These are phyloP conservation scores for Fusarium brachygibbosum DNA, from an alignment of 2,329 filamentous ascomycete species.

Conservation along the genomic window DNA sequence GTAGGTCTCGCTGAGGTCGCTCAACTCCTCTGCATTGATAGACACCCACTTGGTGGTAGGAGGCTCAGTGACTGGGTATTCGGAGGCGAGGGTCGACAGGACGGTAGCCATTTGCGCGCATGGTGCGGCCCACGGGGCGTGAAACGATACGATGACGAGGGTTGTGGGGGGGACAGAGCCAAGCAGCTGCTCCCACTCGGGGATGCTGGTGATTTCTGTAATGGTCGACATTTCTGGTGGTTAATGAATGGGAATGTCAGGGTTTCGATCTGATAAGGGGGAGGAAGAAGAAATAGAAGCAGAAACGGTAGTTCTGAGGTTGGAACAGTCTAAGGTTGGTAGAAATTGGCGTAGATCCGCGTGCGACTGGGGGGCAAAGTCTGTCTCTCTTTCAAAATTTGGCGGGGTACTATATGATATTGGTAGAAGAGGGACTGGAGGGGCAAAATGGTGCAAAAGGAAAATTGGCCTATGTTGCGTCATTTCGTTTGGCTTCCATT, in stretches of 20 bases:
- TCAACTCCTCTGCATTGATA: conserved; percentile 94
- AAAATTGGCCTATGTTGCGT: conserved; percentile 44
- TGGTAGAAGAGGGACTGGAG: conserved; percentile 23
- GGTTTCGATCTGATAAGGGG: conserved; percentile 41
- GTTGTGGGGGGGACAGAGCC: conserved; percentile 75
- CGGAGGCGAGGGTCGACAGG: conserved; percentile 85
- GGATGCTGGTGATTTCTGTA: conserved; percentile 79
- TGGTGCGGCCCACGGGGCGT: conserved; percentile 95
- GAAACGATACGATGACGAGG: conserved; percentile 90
- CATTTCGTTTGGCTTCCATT: conserved; percentile 44
- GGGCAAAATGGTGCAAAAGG: conserved; percentile 34
- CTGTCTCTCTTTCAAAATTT: conserved; percentile 34
- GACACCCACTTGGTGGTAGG: conserved; percentile 84
- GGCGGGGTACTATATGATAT: conserved; percentile 43
- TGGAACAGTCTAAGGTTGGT: conserved; percentile 13
- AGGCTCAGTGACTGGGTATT: conserved; percentile 79
- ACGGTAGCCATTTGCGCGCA: conserved; percentile 95
- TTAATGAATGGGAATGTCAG: conserved; percentile 19
- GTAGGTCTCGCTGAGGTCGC: conserved; percentile 91
- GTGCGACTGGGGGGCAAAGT: conserved; percentile 30
- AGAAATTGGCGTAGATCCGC: conserved; percentile 22
- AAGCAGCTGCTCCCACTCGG: conserved; percentile 79
- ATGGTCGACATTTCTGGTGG: conserved; percentile 77
- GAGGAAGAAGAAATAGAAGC: conserved; percentile 3
- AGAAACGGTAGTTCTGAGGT: conserved; percentile 22